A percentile compares a stretch with the other conserved stretches of the same genome.
Conservation (phyloP, 2,329 filamentous ascomycete genomes). For the Phialophora tarda region DNA sequence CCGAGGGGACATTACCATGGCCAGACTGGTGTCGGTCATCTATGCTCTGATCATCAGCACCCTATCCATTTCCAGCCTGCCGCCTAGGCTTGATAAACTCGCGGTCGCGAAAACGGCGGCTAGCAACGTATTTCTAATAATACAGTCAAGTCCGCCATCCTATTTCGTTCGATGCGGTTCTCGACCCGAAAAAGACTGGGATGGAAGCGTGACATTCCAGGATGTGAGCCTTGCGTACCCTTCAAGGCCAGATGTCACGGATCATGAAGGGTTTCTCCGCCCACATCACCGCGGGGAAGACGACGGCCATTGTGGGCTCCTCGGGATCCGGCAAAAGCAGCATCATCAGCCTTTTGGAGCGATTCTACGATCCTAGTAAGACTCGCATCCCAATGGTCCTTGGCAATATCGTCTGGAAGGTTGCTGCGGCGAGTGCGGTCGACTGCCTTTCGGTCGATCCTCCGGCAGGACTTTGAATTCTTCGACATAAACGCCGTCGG, state of each 20-base stretch:
- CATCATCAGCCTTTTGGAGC: slow-evolving; percentile 85
- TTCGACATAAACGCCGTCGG: background rate
- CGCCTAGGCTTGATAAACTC: background rate
- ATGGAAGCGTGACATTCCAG: slow-evolving; percentile 62
- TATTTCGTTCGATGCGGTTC: too few relatives aligned
- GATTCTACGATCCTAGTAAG: slow-evolving; percentile 83
- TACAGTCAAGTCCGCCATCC: background rate
- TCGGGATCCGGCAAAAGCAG: slow-evolving; percentile 94
- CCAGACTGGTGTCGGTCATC: background rate
- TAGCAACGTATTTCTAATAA: background rate
- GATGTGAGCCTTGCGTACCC: slow-evolving; percentile 93
- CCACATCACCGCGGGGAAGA: slow-evolving; percentile 40
- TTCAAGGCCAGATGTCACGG: slow-evolving; percentile 86
- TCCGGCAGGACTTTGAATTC: slow-evolving; percentile 1
- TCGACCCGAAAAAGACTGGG: background rate
- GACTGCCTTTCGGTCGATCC: background rate
- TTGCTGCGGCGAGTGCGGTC: background rate
- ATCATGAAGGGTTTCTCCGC: slow-evolving; percentile 78
- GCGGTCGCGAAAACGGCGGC: background rate
- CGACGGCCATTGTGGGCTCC: slow-evolving; percentile 77
- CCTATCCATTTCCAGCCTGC: background rate
- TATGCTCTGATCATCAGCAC: background rate
- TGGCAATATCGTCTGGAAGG: background rate
- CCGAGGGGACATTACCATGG: background rate
- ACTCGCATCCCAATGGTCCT: background rate